phyloP scores from a whole-genome alignment of 2,329 filamentous ascomycete genomes.

The Fusarium coffeatum region DNA sequence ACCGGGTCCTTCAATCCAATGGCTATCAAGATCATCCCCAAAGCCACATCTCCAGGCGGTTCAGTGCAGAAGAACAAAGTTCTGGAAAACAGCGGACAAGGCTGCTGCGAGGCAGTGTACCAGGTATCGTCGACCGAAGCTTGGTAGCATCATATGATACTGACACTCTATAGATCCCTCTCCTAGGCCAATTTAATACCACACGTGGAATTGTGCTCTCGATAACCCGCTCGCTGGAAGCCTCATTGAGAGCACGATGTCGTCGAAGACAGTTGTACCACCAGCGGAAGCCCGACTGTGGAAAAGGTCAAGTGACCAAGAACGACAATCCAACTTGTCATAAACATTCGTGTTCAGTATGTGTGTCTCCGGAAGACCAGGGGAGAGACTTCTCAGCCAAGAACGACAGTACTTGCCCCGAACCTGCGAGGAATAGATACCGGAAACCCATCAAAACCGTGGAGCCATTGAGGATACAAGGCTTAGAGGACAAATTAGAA shows the following conservation, averaged over 20 bases:
- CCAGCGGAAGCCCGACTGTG: conserved; percentile 3
- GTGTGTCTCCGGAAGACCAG: background rate
- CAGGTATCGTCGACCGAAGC: conserved; percentile 14
- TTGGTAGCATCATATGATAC: background rate
- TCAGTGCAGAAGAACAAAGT: background rate
- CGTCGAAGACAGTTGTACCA: conserved; percentile 9
- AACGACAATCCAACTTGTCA: background rate
- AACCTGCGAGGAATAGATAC: conserved; percentile 13
- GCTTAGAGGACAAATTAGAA: conserved; percentile 4
- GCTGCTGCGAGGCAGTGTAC: conserved; percentile 7
- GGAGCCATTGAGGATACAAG: conserved; percentile 2
- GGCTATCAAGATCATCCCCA: background rate
- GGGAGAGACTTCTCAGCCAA: background rate
- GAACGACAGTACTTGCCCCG: background rate
- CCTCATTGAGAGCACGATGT: background rate
- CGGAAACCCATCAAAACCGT: background rate
- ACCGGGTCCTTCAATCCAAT: background rate
- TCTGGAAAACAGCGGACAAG: background rate
- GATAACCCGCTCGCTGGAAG: background rate
- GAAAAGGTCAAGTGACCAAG: conserved; percentile 20
- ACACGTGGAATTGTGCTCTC: background rate
- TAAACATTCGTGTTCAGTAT: background rate
- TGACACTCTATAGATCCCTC: conserved; percentile 6
- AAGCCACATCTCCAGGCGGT: conserved; percentile 4
- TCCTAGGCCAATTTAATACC: background rate